Base-by-base conservation (phyloP, 2,329 filamentous ascomycete species). In the Cercospora nicotianae region DNA sequence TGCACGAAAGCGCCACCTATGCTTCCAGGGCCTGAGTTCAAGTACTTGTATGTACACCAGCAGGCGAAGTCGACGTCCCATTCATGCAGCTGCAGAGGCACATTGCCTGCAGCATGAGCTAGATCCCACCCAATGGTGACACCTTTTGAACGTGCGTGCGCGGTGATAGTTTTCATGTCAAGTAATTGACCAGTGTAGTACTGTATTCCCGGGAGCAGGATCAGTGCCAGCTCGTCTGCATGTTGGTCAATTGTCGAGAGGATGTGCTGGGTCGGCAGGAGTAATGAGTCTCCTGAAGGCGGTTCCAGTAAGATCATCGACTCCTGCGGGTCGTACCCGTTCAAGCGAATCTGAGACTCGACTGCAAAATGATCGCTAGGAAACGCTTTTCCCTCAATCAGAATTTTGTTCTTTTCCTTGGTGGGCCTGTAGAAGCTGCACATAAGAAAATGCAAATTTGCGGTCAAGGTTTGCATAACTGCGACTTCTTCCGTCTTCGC, bases 1-100 rank as follows among this genome's bases (percentile, higher is more conserved):
- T 97, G 92, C 8, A 97, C 90, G 72, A 93, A 97, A 0, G 90
- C 83, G 0, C 90, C 93, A 1, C 87, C 92, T 70, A 96, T 96
- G 16, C 89, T 86, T 3, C 93, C 93, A 0, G 93, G 92, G 0
- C 93, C 93, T 28, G 89, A 89, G 77, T 96, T 96, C 78, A 96
- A 86, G 81, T 97, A 97, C 81, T 97, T 97, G 85, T 97, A 97
- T 18, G 90, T 94, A 80, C 93, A 97, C 93, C 93, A 97, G 64
- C 87, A 91, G 16, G 94, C 93, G 75, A 96, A 96, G 78, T 97
- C 93, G 36, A 96, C 92, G 72, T 91, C 86, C 93, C 93, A 97
- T 74, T 94, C 91, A 79, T 96, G 93, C 20, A 97, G 84, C 67
- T 84, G 81, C 18, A 97, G 80, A 48, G 91, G 88, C 1, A 96